Conservation (phyloP, 495 filamentous ascomycete genomes). For the Aspergillus olivimuriae region DNA sequence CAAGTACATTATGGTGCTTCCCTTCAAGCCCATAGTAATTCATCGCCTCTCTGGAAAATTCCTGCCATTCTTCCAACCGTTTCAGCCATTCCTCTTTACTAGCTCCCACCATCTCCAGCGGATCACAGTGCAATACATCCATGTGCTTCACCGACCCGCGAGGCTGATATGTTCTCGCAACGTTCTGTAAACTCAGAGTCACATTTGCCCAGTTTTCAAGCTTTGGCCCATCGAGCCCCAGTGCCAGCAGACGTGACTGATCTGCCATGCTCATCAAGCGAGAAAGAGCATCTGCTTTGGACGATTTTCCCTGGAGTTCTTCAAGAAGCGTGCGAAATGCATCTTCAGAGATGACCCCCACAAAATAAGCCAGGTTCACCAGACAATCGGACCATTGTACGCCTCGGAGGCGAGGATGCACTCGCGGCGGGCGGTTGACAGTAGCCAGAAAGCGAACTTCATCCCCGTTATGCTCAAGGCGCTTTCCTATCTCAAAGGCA, state of each 20-base stretch:
- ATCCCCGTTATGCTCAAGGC: too few relatives aligned
- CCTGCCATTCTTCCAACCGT: constrained; percentile 27
- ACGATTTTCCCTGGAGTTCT: neutral
- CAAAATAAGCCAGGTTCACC: neutral
- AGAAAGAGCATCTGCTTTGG: neutral
- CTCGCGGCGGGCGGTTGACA: constrained; percentile 1
- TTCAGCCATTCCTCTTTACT: constrained; percentile 32
- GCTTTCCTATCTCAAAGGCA: too few relatives aligned
- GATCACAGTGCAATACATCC: constrained; percentile 39
- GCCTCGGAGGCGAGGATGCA: neutral
- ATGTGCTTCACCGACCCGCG: constrained; percentile 25
- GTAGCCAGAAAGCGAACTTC: neutral
- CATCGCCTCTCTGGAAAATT: constrained; percentile 18
- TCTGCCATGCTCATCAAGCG: neutral
- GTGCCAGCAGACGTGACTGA: neutral
- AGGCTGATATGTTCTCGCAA: constrained; percentile 31
- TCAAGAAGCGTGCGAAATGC: neutral
- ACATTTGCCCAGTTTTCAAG: constrained; percentile 2
- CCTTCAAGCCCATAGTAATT: constrained; percentile 30
- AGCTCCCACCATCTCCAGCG: constrained; percentile 25
- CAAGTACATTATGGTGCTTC: constrained; percentile 16
- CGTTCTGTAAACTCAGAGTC: neutral
- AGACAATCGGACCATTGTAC: constrained; percentile 1
- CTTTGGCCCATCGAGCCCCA: neutral
- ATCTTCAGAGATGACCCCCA: neutral